phyloP scores from a whole-genome alignment of 2,329 filamentous ascomycete species.

The Rhinocladiella mackenziei region DNA sequence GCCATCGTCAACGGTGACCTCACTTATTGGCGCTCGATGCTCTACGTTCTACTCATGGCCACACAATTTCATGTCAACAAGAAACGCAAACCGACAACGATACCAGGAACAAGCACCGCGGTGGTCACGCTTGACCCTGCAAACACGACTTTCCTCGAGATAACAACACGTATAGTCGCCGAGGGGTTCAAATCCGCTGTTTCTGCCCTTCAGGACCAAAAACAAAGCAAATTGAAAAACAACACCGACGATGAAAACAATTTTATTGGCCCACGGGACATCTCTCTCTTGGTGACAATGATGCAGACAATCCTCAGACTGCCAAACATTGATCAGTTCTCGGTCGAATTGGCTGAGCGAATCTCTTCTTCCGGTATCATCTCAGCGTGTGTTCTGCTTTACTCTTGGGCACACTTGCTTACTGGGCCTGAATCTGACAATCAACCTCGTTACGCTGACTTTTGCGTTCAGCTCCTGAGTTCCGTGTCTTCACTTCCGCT shows the following conservation, averaged over 20 bases:
- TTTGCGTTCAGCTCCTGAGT: slow-evolving; percentile 83
- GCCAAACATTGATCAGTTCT: slow-evolving; percentile 68
- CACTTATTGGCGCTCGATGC: slow-evolving; percentile 74
- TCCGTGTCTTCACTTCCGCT: slow-evolving; percentile 76
- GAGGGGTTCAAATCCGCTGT: slow-evolving; percentile 79
- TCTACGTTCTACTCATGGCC: slow-evolving; percentile 80
- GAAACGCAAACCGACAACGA: slow-evolving; percentile 35
- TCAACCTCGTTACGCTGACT: slow-evolving; percentile 78
- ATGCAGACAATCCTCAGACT: slow-evolving; percentile 78
- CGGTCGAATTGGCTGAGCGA: slow-evolving; percentile 67
- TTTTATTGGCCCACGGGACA: slow-evolving; percentile 68
- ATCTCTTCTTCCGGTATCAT: slow-evolving; percentile 63
- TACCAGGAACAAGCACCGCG: slow-evolving; percentile 9
- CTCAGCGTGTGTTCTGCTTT: slow-evolving; percentile 79
- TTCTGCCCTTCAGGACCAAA: slow-evolving; percentile 72
- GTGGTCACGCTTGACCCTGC: slow-evolving; percentile 25
- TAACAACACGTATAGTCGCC: slow-evolving; percentile 73
- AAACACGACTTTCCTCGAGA: slow-evolving; percentile 51
- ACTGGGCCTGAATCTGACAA: slow-evolving; percentile 63
- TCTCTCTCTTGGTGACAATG: slow-evolving; percentile 81
- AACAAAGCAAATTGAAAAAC: slow-evolving; percentile 34
- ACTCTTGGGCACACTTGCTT: slow-evolving; percentile 88
- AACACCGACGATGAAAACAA: slow-evolving; percentile 9
- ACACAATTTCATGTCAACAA: slow-evolving; percentile 53
- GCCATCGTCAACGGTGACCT: slow-evolving; percentile 55